Base-by-base conservation (phyloP, 352 stramenopile species). In the Globisporangium uncinulatum region DNA sequence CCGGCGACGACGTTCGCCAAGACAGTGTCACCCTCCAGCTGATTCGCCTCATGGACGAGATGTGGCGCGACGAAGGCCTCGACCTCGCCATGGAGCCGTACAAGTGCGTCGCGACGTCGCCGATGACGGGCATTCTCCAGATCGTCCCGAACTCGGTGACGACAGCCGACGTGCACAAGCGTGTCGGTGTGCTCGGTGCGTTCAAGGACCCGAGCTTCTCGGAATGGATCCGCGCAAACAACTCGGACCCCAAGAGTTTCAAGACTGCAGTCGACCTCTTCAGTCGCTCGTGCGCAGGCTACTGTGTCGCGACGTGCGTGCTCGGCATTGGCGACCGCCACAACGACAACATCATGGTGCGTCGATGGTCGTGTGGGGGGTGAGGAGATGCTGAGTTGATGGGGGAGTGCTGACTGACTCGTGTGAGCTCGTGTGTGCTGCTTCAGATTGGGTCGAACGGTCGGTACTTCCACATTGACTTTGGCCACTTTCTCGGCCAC, bases 281-380 rank as follows among this genome's bases (percentile, higher is more conserved):
- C 61, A 73, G 76, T 19, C 82, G 83, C 9, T 97, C 85, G 3
- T 90, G 74, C 54, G 92, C 92, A 51, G 92, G 90, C 11, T 98
- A 98, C 70, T 97, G 88, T 71, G 92, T 98, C 1, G 92, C 92
- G 1, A 97, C 91, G 1, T 98, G 91, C 65, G 87, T 98, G 3
- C 76, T 98, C 43, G 94, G 94, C 41, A 96, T 98, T 59, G 94
- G 94, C 57, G 94, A 98, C 66, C 87, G 94, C 9, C 94, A 98
- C 71, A 97, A 97, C 51, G 94, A 98, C 71, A 98, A 98, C 67
- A 96, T 98, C 56, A 98, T 98, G 95, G 71, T 98, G 62, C 44
- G 70, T 62, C 13, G 19, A 13, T 44, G 49, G 15, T 41, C 43
- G 43, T 55, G 14, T 20, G n/a, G 15, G 45, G 44, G 8, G 29